Evolutionary conservation across 768 basidiomycete genomes (phyloP), one percentile per base, ranked within the genome.

Genomic region (Multifurca ochricompacta): DNA sequence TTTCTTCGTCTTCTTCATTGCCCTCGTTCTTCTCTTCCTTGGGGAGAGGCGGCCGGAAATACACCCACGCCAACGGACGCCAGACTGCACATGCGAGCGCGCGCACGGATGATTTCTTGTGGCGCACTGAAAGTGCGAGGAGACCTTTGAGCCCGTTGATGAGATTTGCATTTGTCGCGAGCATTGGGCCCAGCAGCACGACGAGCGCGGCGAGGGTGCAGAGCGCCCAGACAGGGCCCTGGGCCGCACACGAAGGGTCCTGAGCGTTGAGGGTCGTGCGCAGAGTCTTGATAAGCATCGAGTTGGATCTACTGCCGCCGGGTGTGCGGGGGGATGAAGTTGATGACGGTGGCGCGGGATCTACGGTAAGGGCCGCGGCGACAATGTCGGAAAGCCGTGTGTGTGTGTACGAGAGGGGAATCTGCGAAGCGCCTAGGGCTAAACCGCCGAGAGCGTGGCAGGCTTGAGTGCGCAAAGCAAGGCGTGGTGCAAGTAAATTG

Each of bases 211-310:
- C 80, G 2, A 89, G 69, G 30, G 88, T 82, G 55, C 77, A 77
- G 49, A 87, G 71, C 4, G 77, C 82, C 89, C 89, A 91, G 1
- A 85, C 81, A 8, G 89, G 87, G 1, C 87, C 86, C 62, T 88
- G 83, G 1, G 86, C 84, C 7, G 77, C 77, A 56, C 83, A 77
- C 6, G 68, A 65, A 2, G 82, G 82, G 6, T 85, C 81, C 3
- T 70, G 66, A 1, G 76, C 72, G 14, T 67, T 67, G 42, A 90
- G 69, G 1, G 83, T 85, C 1, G 79, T 79, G 25, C 84, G 79
- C 5, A 90, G 73, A 1, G 84, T 85, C 46, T 83, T 80, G 34
- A 82, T 66, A 54, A 89, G 83, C 3, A 69, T 32, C 1, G 81
- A 67, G 43, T 85, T 84, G 10, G 67, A 51, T 28, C 45, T 59